Percentiles rank a stretch among this genome's conserved stretches.
These are phyloP conservation scores for Marsdenia floribunda DNA, from an alignment of 257 asterid species.

Conservation along the genomic window DNA sequence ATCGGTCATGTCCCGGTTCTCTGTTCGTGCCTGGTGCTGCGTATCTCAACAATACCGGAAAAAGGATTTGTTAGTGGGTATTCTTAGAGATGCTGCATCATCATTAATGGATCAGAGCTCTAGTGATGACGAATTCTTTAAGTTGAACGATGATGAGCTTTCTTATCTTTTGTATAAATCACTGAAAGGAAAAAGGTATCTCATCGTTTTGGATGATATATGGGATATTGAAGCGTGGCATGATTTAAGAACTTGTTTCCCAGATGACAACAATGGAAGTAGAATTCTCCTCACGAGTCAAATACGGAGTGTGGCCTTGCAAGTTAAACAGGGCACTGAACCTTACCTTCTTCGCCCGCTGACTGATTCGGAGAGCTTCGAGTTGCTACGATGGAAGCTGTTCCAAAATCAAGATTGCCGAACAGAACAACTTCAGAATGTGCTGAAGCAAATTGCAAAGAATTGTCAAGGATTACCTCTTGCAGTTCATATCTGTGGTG, in stretches of 20 bases:
- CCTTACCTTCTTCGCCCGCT: not conserved
- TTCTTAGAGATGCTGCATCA: not conserved
- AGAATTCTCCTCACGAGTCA: conserved; percentile 18
- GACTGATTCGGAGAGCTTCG: not conserved
- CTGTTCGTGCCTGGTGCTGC: not conserved
- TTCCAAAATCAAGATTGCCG: not conserved
- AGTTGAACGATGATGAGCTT: not conserved
- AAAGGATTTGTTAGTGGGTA: not conserved
- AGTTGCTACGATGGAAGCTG: not conserved
- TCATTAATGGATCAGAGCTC: not conserved
- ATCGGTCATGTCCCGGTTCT: not conserved
- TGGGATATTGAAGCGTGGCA: conserved; percentile 3
- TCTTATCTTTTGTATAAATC: not conserved
- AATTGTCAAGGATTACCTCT: conserved; percentile 12
- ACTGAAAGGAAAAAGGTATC: conserved; percentile 3
- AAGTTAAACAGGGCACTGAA: not conserved
- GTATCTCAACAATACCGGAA: conserved; percentile 1
- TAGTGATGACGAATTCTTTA: no score
- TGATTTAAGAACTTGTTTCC: not conserved
- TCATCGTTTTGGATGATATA: conserved; percentile 1
- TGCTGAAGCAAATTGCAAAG: conserved; percentile 3
- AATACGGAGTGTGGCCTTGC: not conserved
- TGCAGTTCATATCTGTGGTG: not conserved
- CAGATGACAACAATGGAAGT: not conserved
- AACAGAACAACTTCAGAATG: no score